Evolutionary conservation across 148 eudicot species (phyloP), one percentile per base, ranked within the genome.

Genomic region (Tetragonia tetragonoides): DNA sequence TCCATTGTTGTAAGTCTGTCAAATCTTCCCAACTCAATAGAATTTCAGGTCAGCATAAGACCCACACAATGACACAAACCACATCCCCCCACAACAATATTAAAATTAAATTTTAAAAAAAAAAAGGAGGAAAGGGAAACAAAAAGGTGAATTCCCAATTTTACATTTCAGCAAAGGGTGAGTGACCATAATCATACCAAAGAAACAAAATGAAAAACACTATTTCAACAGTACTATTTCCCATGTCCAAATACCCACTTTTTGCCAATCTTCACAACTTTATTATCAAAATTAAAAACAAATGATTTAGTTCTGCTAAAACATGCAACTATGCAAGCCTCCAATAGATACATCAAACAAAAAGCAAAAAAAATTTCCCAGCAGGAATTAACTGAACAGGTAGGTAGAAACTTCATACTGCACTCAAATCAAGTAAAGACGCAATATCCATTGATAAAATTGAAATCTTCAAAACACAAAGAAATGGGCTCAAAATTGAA

Each of bases 401-500:
- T 28, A 1, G 39, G 21, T n/a, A 46, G 11, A 68, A 75, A 75
- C 24, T 34, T 62, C 64, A 41, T 8, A 76, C 49, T 64, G n/a
- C 61, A 71, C 75, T 28, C 73, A 77, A 34, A 81, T 80, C 79
- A 70, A n/a, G 39, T 23, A 60, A 23, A 61, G 63, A 3, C 28
- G 7, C 71, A 62, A 14, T 4, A 57, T 3, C 62, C 18, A 54
- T 3, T 0, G 42, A 39, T 12, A 8, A 6, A 77, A 47, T 23
- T 41, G 42, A 57, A 12, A 76, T 23, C 11, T 2, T 16, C 8
- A 15, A 18, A 24, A 79, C 41, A 18, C 24, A 34, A 21, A 62
- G 21, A 75, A 46, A 57, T 21, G 12, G 69, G 64, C 79, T 42
- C 10, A 37, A 12, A 64, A 75, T 56, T 37, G 68, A 44, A 42